phyloP scores from a whole-genome alignment of 1,139 yeast genomes.

The Suhomyces chickasaworum region DNA sequence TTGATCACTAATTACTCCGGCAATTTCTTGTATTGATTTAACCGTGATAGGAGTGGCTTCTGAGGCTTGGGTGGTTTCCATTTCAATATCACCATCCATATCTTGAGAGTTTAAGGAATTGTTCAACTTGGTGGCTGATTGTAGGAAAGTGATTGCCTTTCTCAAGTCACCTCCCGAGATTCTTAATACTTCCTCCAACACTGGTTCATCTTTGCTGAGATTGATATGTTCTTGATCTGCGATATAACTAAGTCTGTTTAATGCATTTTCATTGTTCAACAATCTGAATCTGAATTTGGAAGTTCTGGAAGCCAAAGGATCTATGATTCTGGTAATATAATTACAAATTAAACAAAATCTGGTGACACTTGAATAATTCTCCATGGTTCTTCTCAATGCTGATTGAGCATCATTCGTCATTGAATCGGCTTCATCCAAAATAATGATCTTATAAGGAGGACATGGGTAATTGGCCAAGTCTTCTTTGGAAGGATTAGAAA shows the following conservation, averaged over 20 bases:
- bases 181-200: conserved; percentile 60
- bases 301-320: conserved; percentile 94
- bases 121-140: conserved; percentile 76
- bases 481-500: conserved; percentile 74
- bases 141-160: conserved; percentile 87
- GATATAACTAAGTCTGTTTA: conserved; percentile 64
- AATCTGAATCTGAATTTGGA: conserved; percentile 90
- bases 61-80: conserved; percentile 12
- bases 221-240: conserved; percentile 54
- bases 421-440: conserved; percentile 94
- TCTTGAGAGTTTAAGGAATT: conserved; percentile 23
- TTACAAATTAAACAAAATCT: conserved; percentile 93
- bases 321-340: conserved; percentile 93
- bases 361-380: conserved; percentile 85
- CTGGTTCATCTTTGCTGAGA: conserved; percentile 45
- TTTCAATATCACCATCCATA: conserved; percentile 35
- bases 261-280: conserved; percentile 70
- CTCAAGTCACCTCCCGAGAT: conserved; percentile 89
- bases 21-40: conserved; percentile 64
- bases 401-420: conserved; percentile 99
- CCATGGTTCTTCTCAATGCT: conserved; percentile 96
- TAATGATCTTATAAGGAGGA: conserved; percentile 87
- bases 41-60: conserved; percentile 38
- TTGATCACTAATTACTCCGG: conserved; percentile 77
- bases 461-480: conserved; percentile 80